These are phyloP conservation scores for Isoetes taiwanensis DNA, from an alignment of 75 land plant genomes.

Conservation along the genomic window DNA sequence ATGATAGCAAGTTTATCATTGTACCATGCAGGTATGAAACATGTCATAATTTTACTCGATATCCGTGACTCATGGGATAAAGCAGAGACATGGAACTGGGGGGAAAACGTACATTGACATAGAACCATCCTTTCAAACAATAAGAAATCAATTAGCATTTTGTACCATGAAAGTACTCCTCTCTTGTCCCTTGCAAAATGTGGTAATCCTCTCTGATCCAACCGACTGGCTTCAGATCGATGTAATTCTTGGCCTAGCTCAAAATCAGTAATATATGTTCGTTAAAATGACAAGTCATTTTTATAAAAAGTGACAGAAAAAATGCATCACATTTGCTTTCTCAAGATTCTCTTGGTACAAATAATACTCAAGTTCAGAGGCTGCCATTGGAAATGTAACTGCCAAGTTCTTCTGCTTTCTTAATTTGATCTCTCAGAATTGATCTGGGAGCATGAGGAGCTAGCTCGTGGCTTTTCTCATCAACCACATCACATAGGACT, in stretches of 20 bases:
- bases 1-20: too few species aligned
- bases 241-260: constrained; percentile 2
- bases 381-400: constrained; percentile 15
- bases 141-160: too few species aligned
- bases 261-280: too few species aligned
- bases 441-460: constrained; percentile 22
- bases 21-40: too few species aligned
- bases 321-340: constrained; percentile 16
- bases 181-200: constrained; percentile 17
- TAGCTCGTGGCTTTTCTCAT: constrained; percentile 6
- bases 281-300: too few species aligned
- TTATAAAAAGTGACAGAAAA: too few species aligned
- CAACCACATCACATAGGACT: constrained; percentile 20
- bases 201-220: constrained; percentile 20
- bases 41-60: too few species aligned
- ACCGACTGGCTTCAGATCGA: constrained; percentile 15
- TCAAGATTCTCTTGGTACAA: constrained; percentile 17
- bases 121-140: too few species aligned
- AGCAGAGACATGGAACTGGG: too few species aligned
- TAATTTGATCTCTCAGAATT: constrained; percentile 10
- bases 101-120: too few species aligned
- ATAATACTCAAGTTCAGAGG: constrained; percentile 20
- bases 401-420: constrained; percentile 9
- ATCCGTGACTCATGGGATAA: too few species aligned
- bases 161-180: constrained; percentile 13